A percentile compares a stretch with the other conserved stretches of the same genome.
phyloP scores from a whole-genome alignment of 176 grass and related monocot genomes.

The Rhynchospora pubera region DNA sequence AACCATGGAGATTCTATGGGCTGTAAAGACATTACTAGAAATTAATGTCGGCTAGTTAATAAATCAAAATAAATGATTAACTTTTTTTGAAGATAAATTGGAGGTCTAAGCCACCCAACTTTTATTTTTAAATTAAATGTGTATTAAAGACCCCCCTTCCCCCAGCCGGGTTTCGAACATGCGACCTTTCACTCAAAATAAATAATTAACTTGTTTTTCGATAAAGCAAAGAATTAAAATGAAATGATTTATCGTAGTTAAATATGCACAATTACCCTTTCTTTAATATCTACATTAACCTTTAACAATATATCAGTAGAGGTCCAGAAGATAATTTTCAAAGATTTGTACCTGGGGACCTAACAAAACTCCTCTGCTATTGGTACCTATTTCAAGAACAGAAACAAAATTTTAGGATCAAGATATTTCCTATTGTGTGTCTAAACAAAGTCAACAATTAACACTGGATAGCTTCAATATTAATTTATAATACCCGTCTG shows the following conservation, averaged over 20 bases:
- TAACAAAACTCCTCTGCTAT: constrained; percentile 18
- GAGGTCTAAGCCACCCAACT: too few species aligned
- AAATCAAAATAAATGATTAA: neutral
- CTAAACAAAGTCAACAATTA: neutral
- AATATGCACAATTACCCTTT: neutral
- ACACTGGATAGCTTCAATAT: neutral
- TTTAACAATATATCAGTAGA: neutral
- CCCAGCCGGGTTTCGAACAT: too few species aligned
- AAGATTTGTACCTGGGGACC: constrained; percentile 18
- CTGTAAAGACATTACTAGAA: neutral
- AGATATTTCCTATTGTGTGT: neutral
- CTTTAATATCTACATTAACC: neutral
- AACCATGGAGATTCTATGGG: constrained; percentile 22
- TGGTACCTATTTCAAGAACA: neutral
- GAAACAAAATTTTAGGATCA: neutral
- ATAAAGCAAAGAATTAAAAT: neutral
- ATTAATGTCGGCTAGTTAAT: neutral
- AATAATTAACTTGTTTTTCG: neutral
- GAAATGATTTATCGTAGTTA: neutral
- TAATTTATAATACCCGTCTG: neutral
- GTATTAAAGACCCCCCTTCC: too few species aligned
- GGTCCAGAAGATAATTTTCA: neutral
- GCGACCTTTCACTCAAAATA: too few species aligned
- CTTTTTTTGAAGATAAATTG: too few species aligned
- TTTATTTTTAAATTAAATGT: too few species aligned